Conservation (phyloP, 331 rosid species). For the Phaseolus coccineus region DNA sequence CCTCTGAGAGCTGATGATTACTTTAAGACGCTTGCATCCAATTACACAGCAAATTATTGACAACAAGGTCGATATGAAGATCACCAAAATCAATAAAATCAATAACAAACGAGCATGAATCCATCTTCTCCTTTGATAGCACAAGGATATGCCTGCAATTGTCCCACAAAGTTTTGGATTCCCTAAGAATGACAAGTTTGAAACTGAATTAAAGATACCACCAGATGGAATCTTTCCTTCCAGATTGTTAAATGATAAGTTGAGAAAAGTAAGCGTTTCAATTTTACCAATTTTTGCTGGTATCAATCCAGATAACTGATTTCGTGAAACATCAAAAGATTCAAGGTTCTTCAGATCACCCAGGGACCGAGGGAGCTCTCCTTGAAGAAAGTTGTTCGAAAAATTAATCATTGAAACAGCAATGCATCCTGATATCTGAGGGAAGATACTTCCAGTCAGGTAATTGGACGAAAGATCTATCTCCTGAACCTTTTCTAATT, state of each 20-base stretch:
- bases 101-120: constrained; percentile 46
- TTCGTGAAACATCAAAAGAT: constrained; percentile 62
- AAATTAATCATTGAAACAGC: constrained; percentile 60
- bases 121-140: constrained; percentile 48
- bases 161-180: constrained; percentile 62
- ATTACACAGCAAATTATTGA: constrained; percentile 56
- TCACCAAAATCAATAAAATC: constrained; percentile 49
- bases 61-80: constrained; percentile 56
- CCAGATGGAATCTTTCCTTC: constrained; percentile 67
- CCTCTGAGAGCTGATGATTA: constrained; percentile 42
- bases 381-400: constrained; percentile 63
- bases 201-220: constrained; percentile 60
- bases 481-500: constrained; percentile 68
- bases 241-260: constrained; percentile 67
- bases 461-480: constrained; percentile 70
- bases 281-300: constrained; percentile 58
- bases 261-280: constrained; percentile 53
- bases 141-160: constrained; percentile 39
- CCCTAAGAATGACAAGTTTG: constrained; percentile 56
- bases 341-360: constrained; percentile 64
- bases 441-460: constrained; percentile 61
- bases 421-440: constrained; percentile 70
- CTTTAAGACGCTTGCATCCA: constrained; percentile 49
- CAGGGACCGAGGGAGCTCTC: constrained; percentile 61
- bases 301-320: constrained; percentile 59